Evolutionary conservation across 1,139 yeast genomes (phyloP), one percentile per base, ranked within the genome.

Genomic region (Taphrina pruni): DNA sequence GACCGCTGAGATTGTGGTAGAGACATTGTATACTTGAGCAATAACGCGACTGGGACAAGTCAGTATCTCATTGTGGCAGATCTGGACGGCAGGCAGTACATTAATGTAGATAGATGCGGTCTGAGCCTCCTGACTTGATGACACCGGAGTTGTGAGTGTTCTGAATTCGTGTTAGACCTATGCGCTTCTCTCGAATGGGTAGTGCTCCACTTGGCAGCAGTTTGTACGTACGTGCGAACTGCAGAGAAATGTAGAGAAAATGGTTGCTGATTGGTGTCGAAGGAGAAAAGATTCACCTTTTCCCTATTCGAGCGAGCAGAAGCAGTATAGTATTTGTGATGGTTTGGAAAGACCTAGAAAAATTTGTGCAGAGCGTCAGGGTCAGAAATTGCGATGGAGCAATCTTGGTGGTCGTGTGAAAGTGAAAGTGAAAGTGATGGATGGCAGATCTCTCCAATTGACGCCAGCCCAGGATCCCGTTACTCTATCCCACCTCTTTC

Each of bases 121-220:
- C 62, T 17, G 26, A n/a, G 41, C 62, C 62, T 26, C 54, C 62
- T 58, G 62, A 45, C 46, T 58, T 58, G 39, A 26, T 58, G 20
- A 43, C 62, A 32, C 62, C 62, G 62, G 62, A 58, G 62, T 58
- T 58, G 62, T 58, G 62, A 46, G 62, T 58, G 62, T 58, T 58
- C 62, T 58, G 32, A 6, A 39, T 9, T 11, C 11, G 14, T 14
- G 43, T 39, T 6, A 39, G 43, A 3, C 32, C 32, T 26, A 4
- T 26, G 32, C 32, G 14, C 14, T 39, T 14, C 43, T 1, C 1
- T 39, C 6, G 11, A 11, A 4, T 14, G 51, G 6, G 8, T 57
- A 8, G 38, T 43, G 14, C 51, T 17, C 6, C 14, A 7, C 4
- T 35, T 26, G 32, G 32, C 60, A 38, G 14, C 12, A 20, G 38